Evolutionary conservation across 1,284 basidiomycete genomes (phyloP), one percentile per base, ranked within the genome.

Genomic region (Heterobasidion irregulare): DNA sequence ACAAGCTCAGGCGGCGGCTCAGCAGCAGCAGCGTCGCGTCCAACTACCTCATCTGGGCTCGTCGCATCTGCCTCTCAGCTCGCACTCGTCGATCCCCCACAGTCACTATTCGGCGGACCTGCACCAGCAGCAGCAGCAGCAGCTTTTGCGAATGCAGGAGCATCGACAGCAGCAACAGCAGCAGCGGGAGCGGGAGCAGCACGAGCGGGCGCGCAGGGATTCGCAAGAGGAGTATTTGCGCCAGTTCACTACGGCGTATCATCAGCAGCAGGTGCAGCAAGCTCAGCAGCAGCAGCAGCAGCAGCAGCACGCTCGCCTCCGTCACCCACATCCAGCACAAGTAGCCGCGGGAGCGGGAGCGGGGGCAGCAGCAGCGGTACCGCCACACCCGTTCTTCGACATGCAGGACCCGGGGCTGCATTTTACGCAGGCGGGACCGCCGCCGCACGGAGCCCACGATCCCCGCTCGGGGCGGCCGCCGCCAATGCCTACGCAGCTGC

Each of bases 51-150:
- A n/a, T 75, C 75, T 63, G 75, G 75, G 66, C 72, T 76, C 73
- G 67, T 75, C 72, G 66, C 72, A 62, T 69, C 68, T 58, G 70
- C 75, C 64, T 66, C 70, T 61, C 68, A 72, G 62, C 74, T 78
- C 72, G 75, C 73, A 66, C 72, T 76, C 71, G 68, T 69, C 72
- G 76, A 77, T 65, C 62, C 65, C 53, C 58, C 63, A 35, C 58
- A 61, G 53, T 57, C 62, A 47, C 26, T 77, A 77, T 66, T 70
- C 73, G 55, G 72, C 71, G 68, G 74, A 72, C 55, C 69, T 76
- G 63, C 69, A 66, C 44, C 65, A 69, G 26, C 76, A 76, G 59
- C 75, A 77, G 61, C 52, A 72, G 46, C 68, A 70, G 49, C 75
- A 77, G 63, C 57, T 76, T 45, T 62, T 58, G 53, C 64, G 58